Conservation (phyloP, 345 rosid genomes). For the Trapa bicornis region DNA sequence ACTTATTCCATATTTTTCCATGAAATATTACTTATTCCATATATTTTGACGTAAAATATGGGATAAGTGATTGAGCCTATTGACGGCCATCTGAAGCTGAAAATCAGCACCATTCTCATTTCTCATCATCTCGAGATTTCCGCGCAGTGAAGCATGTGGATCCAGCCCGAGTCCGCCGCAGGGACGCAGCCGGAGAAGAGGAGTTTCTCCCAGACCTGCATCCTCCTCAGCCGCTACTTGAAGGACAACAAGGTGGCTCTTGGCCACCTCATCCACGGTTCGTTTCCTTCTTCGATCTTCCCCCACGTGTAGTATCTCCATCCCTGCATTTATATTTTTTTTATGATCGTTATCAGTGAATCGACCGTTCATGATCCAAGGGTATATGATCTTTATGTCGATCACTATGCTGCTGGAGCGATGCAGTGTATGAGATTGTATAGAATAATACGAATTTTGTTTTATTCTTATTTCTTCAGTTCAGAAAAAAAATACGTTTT, state of each 20-base stretch:
- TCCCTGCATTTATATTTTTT: not conserved
- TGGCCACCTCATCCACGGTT: slow-evolving; percentile 56
- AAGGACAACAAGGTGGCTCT: slow-evolving; percentile 51
- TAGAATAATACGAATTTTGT: not conserved
- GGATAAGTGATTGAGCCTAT: no score
- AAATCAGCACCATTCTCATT: not conserved
- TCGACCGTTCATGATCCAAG: not conserved
- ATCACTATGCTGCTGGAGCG: not conserved
- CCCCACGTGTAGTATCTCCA: not conserved
- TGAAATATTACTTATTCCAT: no score
- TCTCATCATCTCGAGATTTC: not conserved
- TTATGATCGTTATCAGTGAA: not conserved
- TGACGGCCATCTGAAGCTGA: not conserved
- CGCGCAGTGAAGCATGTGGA: slow-evolving; percentile 27
- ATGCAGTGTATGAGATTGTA: not conserved
- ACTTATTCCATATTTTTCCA: no score
- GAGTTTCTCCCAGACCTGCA: slow-evolving; percentile 57
- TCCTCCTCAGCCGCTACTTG: slow-evolving; percentile 57
- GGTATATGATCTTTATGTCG: not conserved
- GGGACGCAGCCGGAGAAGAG: slow-evolving; percentile 13
- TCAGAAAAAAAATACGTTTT: no score
- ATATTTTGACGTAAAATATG: no score
- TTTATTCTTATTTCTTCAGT: no score
- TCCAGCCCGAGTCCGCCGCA: slow-evolving; percentile 25
- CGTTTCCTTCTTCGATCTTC: slow-evolving; percentile 2